phyloP scores from a whole-genome alignment of 164 flowering plant species.

The Liriodendron chinense region DNA sequence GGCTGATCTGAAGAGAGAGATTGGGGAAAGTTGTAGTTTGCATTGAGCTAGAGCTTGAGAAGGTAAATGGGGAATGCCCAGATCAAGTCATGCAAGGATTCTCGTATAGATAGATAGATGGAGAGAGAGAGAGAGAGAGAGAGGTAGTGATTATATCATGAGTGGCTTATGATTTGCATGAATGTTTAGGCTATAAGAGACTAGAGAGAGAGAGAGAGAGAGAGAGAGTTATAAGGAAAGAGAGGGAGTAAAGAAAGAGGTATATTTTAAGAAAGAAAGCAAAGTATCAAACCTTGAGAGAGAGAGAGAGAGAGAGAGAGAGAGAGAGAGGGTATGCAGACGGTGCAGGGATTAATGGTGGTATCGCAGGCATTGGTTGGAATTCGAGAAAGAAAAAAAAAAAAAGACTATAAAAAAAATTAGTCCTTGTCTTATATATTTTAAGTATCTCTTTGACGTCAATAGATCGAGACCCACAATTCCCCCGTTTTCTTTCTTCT shows the following conservation, averaged over 20 bases:
- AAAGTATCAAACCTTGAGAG: neutral
- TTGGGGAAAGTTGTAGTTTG: constrained; percentile 48
- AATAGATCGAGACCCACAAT: constrained; percentile 25
- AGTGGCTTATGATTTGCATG: constrained; percentile 84
- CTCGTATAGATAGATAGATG: neutral
- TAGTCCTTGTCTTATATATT: constrained; percentile 22
- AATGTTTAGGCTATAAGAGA: constrained; percentile 12
- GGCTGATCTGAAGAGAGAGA: constrained; percentile 83
- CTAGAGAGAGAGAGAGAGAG: constrained; percentile 14
- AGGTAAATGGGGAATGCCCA: constrained; percentile 13
- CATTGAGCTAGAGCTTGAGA: constrained; percentile 26
- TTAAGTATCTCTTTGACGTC: constrained; percentile 21
- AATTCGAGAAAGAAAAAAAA: constrained; percentile 45
- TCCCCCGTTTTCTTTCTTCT: neutral
- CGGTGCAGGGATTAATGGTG: constrained; percentile 24
- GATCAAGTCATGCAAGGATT: constrained; percentile 21
- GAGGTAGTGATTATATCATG: constrained; percentile 61
- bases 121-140: neutral
- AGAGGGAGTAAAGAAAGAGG: neutral
- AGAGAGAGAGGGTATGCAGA: constrained; percentile 2
- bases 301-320: constrained; percentile 13
- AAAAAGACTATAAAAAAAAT: too few relatives aligned
- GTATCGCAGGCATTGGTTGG: constrained; percentile 40
- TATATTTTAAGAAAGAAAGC: constrained; percentile 9
- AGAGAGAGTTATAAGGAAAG: constrained; percentile 7